Base-by-base conservation (phyloP, 1,139 yeast species). In the Wickerhamiella pararugosa region DNA sequence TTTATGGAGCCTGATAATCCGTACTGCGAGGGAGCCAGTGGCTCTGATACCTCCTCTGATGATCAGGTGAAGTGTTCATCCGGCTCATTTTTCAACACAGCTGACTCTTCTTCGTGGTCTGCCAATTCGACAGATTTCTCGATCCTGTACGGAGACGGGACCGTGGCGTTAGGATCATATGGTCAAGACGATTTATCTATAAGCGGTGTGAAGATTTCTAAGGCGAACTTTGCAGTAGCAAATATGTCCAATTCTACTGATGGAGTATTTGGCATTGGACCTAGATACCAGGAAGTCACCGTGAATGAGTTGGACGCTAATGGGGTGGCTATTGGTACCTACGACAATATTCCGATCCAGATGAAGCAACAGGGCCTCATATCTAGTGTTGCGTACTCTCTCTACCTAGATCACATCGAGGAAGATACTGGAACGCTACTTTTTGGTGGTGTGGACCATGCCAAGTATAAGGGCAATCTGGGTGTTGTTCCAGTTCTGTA, bases 181-280 rank as follows among this genome's bases (percentile, higher is more conserved):
- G 81, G 76, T 41, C 62, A 62, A 41, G 90, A 79, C 51, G 58
- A 60, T 33, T 58, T 76, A 27, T 46, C 49, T 3, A 51, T 76
- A 43, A 66, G 67, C 44, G 66, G 62, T 7, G 62, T 66, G 5
- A 56, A 59, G 10, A 66, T 79, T n/a, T 49, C 6, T 3, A 15
- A 11, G 5, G 41, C 34, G 2, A 32, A 32, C 8, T 64, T 76
- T 49, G 83, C 78, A 2, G 70, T 75, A 15, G 79, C 79, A 27
- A 69, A 69, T 50, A 53, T 57, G 32, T 61, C 79, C 4, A 70
- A 70, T 51, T 70, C 78, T 7, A 57, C 67, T 5, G 67, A 67
- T 43, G 79, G 79, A 42, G 79, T 77, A 27, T 59, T 76, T 39
- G 84, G 83, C 31, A 71, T 77, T 47, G 80, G 80, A 8, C 65